Evolutionary conservation across 768 basidiomycete species (phyloP).

Genomic region (Collybia mongolica): DNA sequence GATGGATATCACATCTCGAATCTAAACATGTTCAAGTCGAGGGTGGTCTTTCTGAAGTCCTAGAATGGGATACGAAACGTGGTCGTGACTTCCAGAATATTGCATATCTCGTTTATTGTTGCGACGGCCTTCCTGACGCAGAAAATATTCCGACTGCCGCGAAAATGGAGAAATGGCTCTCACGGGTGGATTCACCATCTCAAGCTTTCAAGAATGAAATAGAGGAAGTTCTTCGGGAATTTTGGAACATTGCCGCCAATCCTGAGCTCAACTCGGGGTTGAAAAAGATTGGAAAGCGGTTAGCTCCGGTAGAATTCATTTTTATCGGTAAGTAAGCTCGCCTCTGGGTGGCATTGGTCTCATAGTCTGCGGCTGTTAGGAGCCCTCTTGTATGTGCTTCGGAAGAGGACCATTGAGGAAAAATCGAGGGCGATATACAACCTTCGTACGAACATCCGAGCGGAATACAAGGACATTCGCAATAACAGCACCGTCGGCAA

Average conservation of each 20-base stretch:
- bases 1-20: slow-evolving; percentile 64
- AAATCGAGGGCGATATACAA: slow-evolving; percentile 55
- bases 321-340: slow-evolving; percentile 61
- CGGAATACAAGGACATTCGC: slow-evolving; percentile 61
- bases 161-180: slow-evolving; percentile 57
- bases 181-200: slow-evolving; percentile 38
- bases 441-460: slow-evolving; percentile 57
- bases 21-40: slow-evolving; percentile 54
- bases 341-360: neutral
- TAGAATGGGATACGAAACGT: slow-evolving; percentile 66
- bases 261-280: slow-evolving; percentile 45
- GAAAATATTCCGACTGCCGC: slow-evolving; percentile 48
- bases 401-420: slow-evolving; percentile 38
- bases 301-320: slow-evolving; percentile 77
- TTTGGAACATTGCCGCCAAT: slow-evolving; percentile 52
- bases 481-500: slow-evolving; percentile 55
- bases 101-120: slow-evolving; percentile 68
- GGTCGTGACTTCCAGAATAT: slow-evolving; percentile 79
- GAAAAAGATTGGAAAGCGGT: slow-evolving; percentile 49
- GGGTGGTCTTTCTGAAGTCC: slow-evolving; percentile 52
- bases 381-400: slow-evolving; percentile 60
- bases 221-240: slow-evolving; percentile 48
- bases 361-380: slow-evolving; percentile 36
- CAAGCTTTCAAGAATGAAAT: slow-evolving; percentile 53
- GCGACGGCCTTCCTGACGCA: slow-evolving; percentile 50